phyloP scores from a whole-genome alignment of 176 grass and related monocot genomes.

The Aegilops bicornis region DNA sequence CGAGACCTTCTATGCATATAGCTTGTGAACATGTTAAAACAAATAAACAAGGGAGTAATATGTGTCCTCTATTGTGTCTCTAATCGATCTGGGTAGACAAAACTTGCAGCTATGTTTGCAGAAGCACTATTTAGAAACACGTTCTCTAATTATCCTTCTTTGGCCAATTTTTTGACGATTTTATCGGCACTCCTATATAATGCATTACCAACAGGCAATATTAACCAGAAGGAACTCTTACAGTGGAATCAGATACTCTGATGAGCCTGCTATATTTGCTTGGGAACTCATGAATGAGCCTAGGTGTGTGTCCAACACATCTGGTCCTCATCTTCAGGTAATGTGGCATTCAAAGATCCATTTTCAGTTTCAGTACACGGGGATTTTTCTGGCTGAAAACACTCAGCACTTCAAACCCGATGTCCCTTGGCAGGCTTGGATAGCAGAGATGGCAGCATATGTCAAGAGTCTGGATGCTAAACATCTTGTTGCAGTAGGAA shows the following conservation, averaged over 20 bases:
- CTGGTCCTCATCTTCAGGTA: constrained; percentile 80
- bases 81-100: neutral
- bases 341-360: neutral
- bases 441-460: constrained; percentile 83
- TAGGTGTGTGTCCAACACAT: constrained; percentile 78
- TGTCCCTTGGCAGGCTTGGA: constrained; percentile 73
- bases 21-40: neutral
- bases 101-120: neutral
- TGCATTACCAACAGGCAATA: constrained; percentile 51
- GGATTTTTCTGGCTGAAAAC: constrained; percentile 10
- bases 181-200: neutral
- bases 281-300: constrained; percentile 99
- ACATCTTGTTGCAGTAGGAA: constrained; percentile 84
- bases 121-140: neutral
- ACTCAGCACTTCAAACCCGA: neutral
- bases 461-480: constrained; percentile 72
- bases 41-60: neutral
- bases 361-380: neutral
- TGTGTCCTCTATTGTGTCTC: neutral
- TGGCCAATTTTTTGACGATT: neutral
- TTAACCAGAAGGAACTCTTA: constrained; percentile 85
- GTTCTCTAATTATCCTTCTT: neutral
- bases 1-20: neutral
- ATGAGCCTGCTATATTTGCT: constrained; percentile 97
- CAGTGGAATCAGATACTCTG: constrained; percentile 79